Base-by-base conservation (phyloP, 176 grass and related monocot species). In the Oryza rufipogon region DNA sequence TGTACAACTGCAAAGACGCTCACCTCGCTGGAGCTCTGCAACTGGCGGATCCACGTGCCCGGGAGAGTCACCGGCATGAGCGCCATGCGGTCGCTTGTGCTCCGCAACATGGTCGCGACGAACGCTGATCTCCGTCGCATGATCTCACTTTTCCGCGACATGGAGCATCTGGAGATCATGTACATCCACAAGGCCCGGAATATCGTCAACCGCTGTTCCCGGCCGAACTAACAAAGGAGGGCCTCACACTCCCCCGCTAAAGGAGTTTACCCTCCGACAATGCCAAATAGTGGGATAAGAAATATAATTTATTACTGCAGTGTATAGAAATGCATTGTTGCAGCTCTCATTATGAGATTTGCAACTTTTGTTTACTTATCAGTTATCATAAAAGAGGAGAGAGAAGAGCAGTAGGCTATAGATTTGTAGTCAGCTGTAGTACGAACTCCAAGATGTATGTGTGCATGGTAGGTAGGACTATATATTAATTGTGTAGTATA, bases 11-110 rank as follows among this genome's bases (percentile, higher is more conserved):
- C 36, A 26, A 26, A 25, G 41, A 72, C 65, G 17, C 74, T 84
- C 76, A 64, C 67, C n/a, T 71, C 66, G 25, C 66, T 88, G 25
- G 80, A 88, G 34, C 44, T 88, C 80, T 64, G 23, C 64, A 46
- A 17, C 2, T 83, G 73, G 16, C 32, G 25, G 36, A 16, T 88
- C 6, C 54, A 8, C 6, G 22, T 72, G 80, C 86, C 73, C 4
- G 39, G 1, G 1, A 78, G 12, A 47, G 8, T 78, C n/a, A 30
- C 12, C 0, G 86, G 47, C 4, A 51, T 88, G 44, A 49, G 36
- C 39, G 32, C 39, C 9, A 11, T 88, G 52, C 74, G 76, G 11
- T 64, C 66, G 33, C 64, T 83, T 30, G 20, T n/a, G 49, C 80
- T 88, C 17, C 46, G 41, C 0, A 45, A 20, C 10, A 65, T 83